phyloP scores from a whole-genome alignment of 2,329 filamentous ascomycete genomes.

The Neospermospora avenae region DNA sequence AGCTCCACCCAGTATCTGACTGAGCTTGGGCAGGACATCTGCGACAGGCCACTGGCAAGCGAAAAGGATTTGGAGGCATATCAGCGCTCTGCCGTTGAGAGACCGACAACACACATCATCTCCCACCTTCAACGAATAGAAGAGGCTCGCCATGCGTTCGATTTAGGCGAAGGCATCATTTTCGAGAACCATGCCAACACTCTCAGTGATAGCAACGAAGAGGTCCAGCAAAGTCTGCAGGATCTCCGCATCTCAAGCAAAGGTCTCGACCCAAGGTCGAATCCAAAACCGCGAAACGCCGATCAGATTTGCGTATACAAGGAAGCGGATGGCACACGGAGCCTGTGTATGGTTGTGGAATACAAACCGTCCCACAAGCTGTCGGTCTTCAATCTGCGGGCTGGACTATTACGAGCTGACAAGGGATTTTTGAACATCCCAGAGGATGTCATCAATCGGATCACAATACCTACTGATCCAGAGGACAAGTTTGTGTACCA shows the following conservation, averaged over 20 bases:
- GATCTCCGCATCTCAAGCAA: constrained; percentile 21
- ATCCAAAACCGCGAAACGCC: constrained; percentile 21
- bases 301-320: constrained; percentile 28
- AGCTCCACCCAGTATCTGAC: constrained; percentile 27
- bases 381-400: constrained; percentile 40
- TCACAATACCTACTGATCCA: constrained; percentile 33
- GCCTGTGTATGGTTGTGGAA: constrained; percentile 36
- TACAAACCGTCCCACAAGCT: constrained; percentile 49
- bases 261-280: constrained; percentile 19
- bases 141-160: constrained; percentile 28
- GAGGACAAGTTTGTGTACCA: constrained; percentile 37
- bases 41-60: constrained; percentile 27
- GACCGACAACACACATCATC: constrained; percentile 32
- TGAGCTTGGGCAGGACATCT: constrained; percentile 23
- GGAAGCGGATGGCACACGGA: constrained; percentile 21
- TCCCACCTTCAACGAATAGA: constrained; percentile 31
- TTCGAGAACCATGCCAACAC: constrained; percentile 28
- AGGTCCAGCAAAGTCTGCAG: constrained; percentile 26
- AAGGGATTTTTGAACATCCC: constrained; percentile 27
- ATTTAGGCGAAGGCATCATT: constrained; percentile 23
- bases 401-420: constrained; percentile 36
- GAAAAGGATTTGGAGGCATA: constrained; percentile 34
- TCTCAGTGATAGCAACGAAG: constrained; percentile 25
- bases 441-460: constrained; percentile 40
- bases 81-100: constrained; percentile 32